These are phyloP conservation scores for Penicillium diatomitis DNA, from an alignment of 495 filamentous ascomycete genomes.

Conservation along the genomic window DNA sequence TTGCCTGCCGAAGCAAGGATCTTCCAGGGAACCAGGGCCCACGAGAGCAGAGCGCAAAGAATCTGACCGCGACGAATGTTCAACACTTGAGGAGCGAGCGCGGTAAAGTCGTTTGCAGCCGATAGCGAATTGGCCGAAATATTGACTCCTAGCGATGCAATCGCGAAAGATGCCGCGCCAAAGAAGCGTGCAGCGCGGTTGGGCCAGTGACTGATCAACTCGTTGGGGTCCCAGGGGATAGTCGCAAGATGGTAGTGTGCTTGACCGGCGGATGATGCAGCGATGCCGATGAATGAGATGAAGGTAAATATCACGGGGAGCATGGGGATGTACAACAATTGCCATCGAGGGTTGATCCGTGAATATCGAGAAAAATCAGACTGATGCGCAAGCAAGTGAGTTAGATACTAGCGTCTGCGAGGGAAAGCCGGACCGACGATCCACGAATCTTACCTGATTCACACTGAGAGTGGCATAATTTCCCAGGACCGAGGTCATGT, in stretches of 20 bases:
- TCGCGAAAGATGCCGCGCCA: constrained; percentile 37
- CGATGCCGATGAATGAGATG: constrained; percentile 41
- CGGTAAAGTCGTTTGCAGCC: constrained; percentile 55
- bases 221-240: constrained; percentile 39
- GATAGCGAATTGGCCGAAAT: constrained; percentile 58
- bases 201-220: constrained; percentile 35
- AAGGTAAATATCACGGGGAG: constrained; percentile 42
- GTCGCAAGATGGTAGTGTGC: constrained; percentile 25
- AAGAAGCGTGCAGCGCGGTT: constrained; percentile 46
- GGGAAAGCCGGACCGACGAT: no score
- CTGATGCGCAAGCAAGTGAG: constrained; percentile 3
- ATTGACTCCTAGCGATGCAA: constrained; percentile 43
- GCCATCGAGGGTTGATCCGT: constrained; percentile 33
- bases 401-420: no score
- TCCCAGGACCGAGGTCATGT: constrained; percentile 36
- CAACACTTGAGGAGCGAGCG: constrained; percentile 48
- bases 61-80: constrained; percentile 57
- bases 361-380: constrained; percentile 43
- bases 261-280: constrained; percentile 36
- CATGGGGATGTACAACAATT: constrained; percentile 39
- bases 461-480: constrained; percentile 36
- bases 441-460: constrained; percentile 20
- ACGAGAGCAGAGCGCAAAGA: constrained; percentile 48
- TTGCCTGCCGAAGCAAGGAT: constrained; percentile 49
- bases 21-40: constrained; percentile 56